Evolutionary conservation across 306 rosid species (phyloP), one percentile per base, ranked within the genome.

Genomic region (Bauhinia variegata): DNA sequence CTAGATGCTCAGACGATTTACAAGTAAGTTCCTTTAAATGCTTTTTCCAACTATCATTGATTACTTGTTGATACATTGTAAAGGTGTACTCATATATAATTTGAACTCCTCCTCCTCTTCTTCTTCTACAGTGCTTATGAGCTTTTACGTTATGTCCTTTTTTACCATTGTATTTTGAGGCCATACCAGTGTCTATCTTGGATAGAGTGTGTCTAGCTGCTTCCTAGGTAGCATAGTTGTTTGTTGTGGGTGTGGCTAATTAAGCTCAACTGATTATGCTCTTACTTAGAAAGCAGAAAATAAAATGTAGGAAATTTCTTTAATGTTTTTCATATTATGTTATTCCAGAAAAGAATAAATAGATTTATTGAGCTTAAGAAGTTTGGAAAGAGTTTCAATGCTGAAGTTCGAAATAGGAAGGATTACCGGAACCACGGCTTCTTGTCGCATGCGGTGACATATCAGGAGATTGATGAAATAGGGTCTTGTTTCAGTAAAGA

Each of bases 401-500:
- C 93, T 11, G 99, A 88, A 82, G 95, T 93, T 65, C 97, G 96
- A 67, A 90, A 86, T 70, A 83, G 88, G 80, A 93, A 93, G 86
- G 96, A 88, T 75, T 93, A 93, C 60, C 82, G 96, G 60, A 93
- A 93, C 71, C 99, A 96, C 30, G 96, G 90, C 81, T 93, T 93
- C 82, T 78, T 90, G 71, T 63, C 90, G 74, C 95, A 90, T 77
- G 99, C 99, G 36, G 96, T 90, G 88, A 88, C 90, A 63, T 95
- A 90, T 78, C 96, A 88, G 78, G 99, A 88, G 73, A 95, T 95
- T 77, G 97, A 90, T 78, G 89, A 95, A 74, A 85, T 83, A 68
- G 97, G 99, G 10, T 90, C 97, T 79, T 95, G 99, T 84, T 90
- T 95, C 91, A 80, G 88, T 73, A 90, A 86, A 85, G 97, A 90